phyloP scores from a whole-genome alignment of 176 grass and related monocot genomes.

The Poa pratensis region DNA sequence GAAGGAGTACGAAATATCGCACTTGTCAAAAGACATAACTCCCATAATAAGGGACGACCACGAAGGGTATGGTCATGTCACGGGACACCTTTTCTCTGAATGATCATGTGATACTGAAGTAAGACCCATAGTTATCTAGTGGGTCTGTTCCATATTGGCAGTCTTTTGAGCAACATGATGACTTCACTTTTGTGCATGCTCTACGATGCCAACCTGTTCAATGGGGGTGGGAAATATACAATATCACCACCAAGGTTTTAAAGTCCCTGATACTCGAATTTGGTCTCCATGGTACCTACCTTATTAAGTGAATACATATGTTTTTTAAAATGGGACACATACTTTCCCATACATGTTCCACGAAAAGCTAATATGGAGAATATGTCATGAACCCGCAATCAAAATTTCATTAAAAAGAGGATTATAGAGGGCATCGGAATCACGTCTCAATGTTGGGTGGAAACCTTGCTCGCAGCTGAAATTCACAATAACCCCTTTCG shows the following conservation, averaged over 20 bases:
- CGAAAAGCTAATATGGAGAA: not conserved
- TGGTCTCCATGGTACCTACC: not conserved
- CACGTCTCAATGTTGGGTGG: not conserved
- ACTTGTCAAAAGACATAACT: conserved; percentile 26
- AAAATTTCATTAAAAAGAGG: not conserved
- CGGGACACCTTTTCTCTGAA: not conserved
- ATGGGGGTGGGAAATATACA: not conserved
- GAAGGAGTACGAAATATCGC: not conserved
- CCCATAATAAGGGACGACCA: not conserved
- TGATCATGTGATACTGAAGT: conserved; percentile 15
- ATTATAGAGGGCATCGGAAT: not conserved
- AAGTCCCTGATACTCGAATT: not conserved
- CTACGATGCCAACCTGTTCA: not conserved
- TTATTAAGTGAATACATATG: not conserved
- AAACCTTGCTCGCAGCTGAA: not conserved
- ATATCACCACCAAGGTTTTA: not conserved
- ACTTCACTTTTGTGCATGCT: not conserved
- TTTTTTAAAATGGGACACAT: not conserved
- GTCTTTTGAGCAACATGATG: not conserved
- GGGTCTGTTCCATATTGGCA: not conserved
- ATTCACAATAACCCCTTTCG: not conserved
- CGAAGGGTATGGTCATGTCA: conserved; percentile 25
- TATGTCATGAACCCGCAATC: not conserved
- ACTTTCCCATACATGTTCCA: not conserved
- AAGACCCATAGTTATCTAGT: not conserved